Percentiles rank a stretch among this genome's conserved stretches.
Evolutionary conservation across 441 rosid genomes (phyloP).

Genomic region (Pelargonium myrrhifolium): DNA sequence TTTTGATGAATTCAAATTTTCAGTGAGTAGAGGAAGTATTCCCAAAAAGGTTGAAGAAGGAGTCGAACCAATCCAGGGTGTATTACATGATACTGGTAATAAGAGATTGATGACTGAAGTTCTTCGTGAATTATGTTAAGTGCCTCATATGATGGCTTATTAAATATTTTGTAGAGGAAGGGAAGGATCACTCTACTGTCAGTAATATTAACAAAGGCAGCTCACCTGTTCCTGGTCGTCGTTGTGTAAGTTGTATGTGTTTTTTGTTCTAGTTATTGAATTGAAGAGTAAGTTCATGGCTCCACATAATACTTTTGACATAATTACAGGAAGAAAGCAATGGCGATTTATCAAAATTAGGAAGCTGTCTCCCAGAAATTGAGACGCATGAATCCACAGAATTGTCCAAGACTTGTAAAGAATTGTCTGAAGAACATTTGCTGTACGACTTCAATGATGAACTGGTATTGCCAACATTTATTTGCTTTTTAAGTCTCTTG

Average conservation of each 20-base stretch:
- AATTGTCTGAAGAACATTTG: conserved; percentile 31
- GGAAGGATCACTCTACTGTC: conserved; percentile 30
- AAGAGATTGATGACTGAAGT: conserved; percentile 18
- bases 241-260: conserved; percentile 99
- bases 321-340: conserved; percentile 52
- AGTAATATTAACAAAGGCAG: conserved; percentile 35
- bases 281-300: conserved; percentile 32
- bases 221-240: conserved; percentile 55
- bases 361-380: conserved; percentile 31
- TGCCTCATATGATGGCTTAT: conserved; percentile 22
- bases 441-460: conserved; percentile 71
- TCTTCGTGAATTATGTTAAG: conserved; percentile 24
- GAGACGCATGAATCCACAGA: conserved; percentile 26
- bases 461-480: conserved; percentile 38
- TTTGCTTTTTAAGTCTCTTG: conserved; percentile 6
- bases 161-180: conserved; percentile 38
- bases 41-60: conserved; percentile 38
- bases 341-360: conserved; percentile 38
- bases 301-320: conserved; percentile 47
- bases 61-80: conserved; percentile 24
- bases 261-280: conserved; percentile 47
- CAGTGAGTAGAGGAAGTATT: conserved; percentile 48
- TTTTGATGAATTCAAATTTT: conserved; percentile 21
- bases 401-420: conserved; percentile 25
- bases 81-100: conserved; percentile 42